Evolutionary conservation across 169 alveolate genomes (phyloP), one percentile per base, ranked within the genome.

Genomic region (Plasmodium cynomolgi): DNA sequence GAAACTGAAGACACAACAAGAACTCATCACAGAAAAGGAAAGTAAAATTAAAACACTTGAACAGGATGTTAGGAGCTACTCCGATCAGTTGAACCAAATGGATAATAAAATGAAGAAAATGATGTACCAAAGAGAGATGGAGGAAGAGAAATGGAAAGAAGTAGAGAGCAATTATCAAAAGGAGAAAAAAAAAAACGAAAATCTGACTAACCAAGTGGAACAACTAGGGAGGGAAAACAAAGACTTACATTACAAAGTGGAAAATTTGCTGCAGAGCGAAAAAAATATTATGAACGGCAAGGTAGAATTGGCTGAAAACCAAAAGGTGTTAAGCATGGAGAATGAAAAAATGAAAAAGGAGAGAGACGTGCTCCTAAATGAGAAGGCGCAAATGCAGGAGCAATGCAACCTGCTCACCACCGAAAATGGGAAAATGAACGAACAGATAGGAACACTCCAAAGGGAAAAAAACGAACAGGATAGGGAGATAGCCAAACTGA

Each of bases 231-330:
- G 82, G 44, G 94, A 58, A 88, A 88, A 88, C 20, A 79, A 62
- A 13, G 33, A 80, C 8, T 37, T 88, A 58, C 88, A 88, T 23
- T 58, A 79, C 47, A 88, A 88, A 58, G 58, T 88, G 17, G 94
- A 88, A 23, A 37, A 15, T 39, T 62, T 88, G 50, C 81, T 88
- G 81, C 68, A 88, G 71, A 88, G 41, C 81, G 94, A 88, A 80
- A 88, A 88, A 80, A 34, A 39, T 58, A 77, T 88, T 34, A 58
- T 79, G 29, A 81, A 23, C 34, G 81, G 82, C 47, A 88, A 88
- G 44, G 50, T 17, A 26, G 83, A 79, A 44, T 73, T 88, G 47
- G 34, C 44, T 17, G 88, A 88, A 88, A 56, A 34, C n/a, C 81
- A 88, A 9, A 56, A 79, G 17, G 50, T 6, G 17, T 72, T 88